Evolutionary conservation across 2,329 filamentous ascomycete genomes (phyloP).

Genomic region (Purpureocillium takamizusanense): DNA sequence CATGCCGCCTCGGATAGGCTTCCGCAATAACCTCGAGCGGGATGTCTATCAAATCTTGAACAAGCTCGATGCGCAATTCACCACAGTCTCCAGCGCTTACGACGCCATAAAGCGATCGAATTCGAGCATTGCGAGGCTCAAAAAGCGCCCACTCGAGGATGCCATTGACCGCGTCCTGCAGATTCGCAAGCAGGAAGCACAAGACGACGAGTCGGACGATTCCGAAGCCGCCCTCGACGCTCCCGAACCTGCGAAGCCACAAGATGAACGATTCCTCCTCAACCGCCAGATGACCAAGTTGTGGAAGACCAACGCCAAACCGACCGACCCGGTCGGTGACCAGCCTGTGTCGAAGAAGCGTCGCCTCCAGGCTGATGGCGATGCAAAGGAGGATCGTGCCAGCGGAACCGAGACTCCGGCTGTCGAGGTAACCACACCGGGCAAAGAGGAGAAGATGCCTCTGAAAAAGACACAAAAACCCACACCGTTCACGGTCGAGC

Average conservation of each 20-base stretch:
- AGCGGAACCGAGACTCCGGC: conserved; percentile 4
- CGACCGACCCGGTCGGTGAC: conserved; percentile 9
- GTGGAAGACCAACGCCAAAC: conserved; percentile 18
- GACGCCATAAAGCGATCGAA: conserved; percentile 78
- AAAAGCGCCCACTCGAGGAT: conserved; percentile 74
- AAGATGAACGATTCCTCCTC: conserved; percentile 28
- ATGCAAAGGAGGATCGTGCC: conserved; percentile 11
- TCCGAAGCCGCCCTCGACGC: conserved; percentile 39
- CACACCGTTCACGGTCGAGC: conserved; percentile 21
- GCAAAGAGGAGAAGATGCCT: conserved; percentile 16
- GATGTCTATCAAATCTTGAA: conserved; percentile 73
- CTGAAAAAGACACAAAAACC: conserved; percentile 21
- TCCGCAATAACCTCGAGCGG: conserved; percentile 41
- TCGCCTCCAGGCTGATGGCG: conserved; percentile 16
- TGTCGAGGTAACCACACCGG: neutral
- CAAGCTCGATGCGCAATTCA: conserved; percentile 56
- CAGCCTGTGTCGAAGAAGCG: conserved; percentile 22
- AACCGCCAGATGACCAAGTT: conserved; percentile 32
- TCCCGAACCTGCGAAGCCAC: conserved; percentile 18
- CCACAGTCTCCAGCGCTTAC: conserved; percentile 56
- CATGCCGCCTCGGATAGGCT: conserved; percentile 5
- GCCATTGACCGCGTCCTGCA: conserved; percentile 75
- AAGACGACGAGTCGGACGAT: conserved; percentile 45
- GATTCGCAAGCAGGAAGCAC: conserved; percentile 60
- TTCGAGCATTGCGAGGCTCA: conserved; percentile 73